These are phyloP conservation scores for Plasmopara muralis DNA, from an alignment of 352 stramenopile species.

Conservation along the genomic window DNA sequence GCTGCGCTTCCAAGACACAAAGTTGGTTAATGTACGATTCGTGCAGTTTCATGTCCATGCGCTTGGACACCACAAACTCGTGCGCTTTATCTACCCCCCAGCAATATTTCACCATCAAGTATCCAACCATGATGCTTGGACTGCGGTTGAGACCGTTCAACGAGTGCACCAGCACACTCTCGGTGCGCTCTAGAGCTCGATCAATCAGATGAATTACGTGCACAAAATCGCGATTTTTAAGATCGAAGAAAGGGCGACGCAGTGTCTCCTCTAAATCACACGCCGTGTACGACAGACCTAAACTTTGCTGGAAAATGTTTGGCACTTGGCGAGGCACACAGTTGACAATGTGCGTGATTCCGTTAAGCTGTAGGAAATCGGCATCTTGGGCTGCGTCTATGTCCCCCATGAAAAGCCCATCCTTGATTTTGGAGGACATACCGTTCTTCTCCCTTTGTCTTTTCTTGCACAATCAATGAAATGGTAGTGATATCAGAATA, in stretches of 20 bases:
- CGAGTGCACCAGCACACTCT: constrained; percentile 87
- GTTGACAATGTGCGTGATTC: constrained; percentile 89
- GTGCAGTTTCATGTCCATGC: constrained; percentile 78
- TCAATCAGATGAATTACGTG: constrained; percentile 75
- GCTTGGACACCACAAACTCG: constrained; percentile 86
- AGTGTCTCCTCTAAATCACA: constrained; percentile 71
- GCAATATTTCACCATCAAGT: constrained; percentile 90
- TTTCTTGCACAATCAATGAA: constrained; percentile 9
- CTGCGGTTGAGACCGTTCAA: constrained; percentile 77
- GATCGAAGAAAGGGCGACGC: constrained; percentile 60
- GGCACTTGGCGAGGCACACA: constrained; percentile 86
- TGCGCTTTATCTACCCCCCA: constrained; percentile 91
- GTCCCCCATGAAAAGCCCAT: constrained; percentile 92
- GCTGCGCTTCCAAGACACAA: constrained; percentile 51
- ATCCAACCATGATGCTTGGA: constrained; percentile 80
- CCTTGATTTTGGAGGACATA: constrained; percentile 93
- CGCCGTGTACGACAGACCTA: constrained; percentile 74
- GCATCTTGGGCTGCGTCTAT: constrained; percentile 87
- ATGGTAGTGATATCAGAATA: background rate
- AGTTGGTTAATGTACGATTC: constrained; percentile 74
- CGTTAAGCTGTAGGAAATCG: constrained; percentile 91
- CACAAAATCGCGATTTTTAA: constrained; percentile 84
- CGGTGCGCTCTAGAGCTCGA: constrained; percentile 65
- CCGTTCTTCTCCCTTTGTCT: constrained; percentile 6
- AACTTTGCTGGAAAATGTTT: constrained; percentile 87